Base-by-base conservation (phyloP, 768 basidiomycete species). In the Lepiota brunneoincarnata region DNA sequence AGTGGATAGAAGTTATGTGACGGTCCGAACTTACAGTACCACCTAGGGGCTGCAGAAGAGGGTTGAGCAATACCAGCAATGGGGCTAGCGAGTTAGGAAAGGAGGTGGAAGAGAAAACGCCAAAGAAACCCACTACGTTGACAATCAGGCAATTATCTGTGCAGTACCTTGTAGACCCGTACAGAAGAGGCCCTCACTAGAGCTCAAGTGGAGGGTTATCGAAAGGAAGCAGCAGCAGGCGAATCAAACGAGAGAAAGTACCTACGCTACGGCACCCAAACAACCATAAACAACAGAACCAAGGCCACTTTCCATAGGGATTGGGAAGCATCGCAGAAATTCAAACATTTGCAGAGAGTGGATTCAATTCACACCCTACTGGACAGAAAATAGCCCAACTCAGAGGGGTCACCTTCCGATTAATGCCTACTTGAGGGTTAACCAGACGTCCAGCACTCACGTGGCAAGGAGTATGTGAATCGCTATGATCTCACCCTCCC, bases 341-440 rank as follows among this genome's bases (percentile, higher is more conserved):
- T 35, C n/a, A 15, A 15, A 3, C 40, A 26, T 6, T 49, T 61
- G 24, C 38, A 52, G 15, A 1, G 24, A 6, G 43, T 62, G 0
- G 59, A 64, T 52, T 31, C n/a, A 2, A 35, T 51, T 12, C 58
- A 58, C 42, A n/a, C 61, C 61, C 1, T 60, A 58, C 55, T 47
- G 52, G 39, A 39, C 44, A 15, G 46, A 15, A 56, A 63, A 31
- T 72, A 2, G 55, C 61, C 0, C 70, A 72, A 39, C 40, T 72
- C 0, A 51, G 67, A 18, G 65, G 67, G 61, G 64, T 0, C 70
- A 72, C 45, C 43, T 62, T 28, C 62, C 66, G 0, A 63, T 69
- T 3, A 67, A 69, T 39, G 40, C 35, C n/a, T 57, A 51, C 20
- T 46, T 57, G 6, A 45, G 41, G n/a, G n/a, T n/a, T n/a, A n/a